A percentile compares a stretch with the other conserved stretches of the same genome.
Conservation (phyloP, 106 monocot genomes). For the Vanilla planifolia region DNA sequence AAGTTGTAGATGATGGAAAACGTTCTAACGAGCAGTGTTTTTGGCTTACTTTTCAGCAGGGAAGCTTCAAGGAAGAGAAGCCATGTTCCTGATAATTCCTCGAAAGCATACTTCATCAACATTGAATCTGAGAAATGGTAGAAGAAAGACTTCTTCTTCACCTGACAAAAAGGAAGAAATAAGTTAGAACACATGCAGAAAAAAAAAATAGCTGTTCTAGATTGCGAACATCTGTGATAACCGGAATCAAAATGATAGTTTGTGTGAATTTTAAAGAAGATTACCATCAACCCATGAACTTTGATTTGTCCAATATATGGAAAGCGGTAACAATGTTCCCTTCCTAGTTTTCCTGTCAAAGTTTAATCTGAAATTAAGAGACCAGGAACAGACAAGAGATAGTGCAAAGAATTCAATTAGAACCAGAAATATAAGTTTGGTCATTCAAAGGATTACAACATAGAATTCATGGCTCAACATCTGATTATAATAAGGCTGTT, state of each 20-base stretch:
- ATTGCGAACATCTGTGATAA: too few relatives aligned
- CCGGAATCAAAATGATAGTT: too few relatives aligned
- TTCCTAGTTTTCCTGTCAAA: slow-evolving; percentile 25
- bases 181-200: not conserved
- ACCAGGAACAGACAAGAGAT: not conserved
- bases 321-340: slow-evolving; percentile 29
- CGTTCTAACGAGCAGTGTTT: too few relatives aligned
- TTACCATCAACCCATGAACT: slow-evolving; percentile 32
- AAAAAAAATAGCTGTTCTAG: not conserved
- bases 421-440: too few relatives aligned
- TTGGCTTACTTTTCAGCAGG: not conserved
- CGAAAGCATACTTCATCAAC: slow-evolving; percentile 22
- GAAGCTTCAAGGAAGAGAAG: slow-evolving; percentile 24
- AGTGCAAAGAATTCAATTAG: not conserved
- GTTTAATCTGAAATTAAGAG: not conserved
- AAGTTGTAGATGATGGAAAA: too few relatives aligned
- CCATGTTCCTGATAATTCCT: slow-evolving; percentile 17
- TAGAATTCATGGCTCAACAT: too few relatives aligned
- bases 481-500: too few relatives aligned
- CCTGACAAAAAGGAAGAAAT: slow-evolving; percentile 15
- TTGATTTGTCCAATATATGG: slow-evolving; percentile 34
- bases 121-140: slow-evolving; percentile 38
- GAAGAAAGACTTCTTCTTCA: slow-evolving; percentile 24
- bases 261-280: too few relatives aligned
- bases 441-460: too few relatives aligned